Base-by-base conservation (phyloP, 2,329 filamentous ascomycete genomes). In the Talaromyces atroroseus region DNA sequence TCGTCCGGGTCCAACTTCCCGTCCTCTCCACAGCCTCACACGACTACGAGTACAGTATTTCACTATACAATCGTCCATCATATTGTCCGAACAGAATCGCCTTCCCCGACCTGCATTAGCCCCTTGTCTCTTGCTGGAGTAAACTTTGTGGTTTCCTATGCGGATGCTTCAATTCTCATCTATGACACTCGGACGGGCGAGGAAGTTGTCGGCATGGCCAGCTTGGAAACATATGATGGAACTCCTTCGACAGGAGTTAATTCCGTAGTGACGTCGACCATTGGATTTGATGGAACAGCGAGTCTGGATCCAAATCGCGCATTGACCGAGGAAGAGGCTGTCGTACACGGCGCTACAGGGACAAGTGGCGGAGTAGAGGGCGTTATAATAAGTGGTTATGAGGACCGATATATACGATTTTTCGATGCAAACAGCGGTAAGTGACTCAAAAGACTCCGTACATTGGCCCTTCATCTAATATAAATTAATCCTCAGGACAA, bases 371-470 rank as follows among this genome's bases (percentile, higher is more conserved):
- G 88, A 34, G 86, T 96, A 0, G 92, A 96, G 72, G 94, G 94
- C 12, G 89, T 95, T 21, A 89, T 99, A 58, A 96, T 99, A 62
- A 95, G 89, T 60, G 94, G 94, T 62, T 92, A 99, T 69, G 94
- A 99, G 77, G 94, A 99, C 75, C 86, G 89, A 64, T 96, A 91
- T 67, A 91, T 99, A 64, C 83, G 92, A 63, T 96, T 99, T 80
- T 99, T 96, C 71, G 94, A 99, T 78, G 94, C 94, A 61, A 97
- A 99, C 70, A 96, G 90, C 75, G 94, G 94, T 97, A 87, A 74
- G 89, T 83, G 20, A 42, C 47, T 26, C 8, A 34, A 12, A 40
- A 42, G 6, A 8, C 2, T 47, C 26, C 7, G 12, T n/a, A 20
- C 46, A 48, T 48, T 21, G n/a, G n/a, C 46, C 32, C 23, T 38